A percentile compares a stretch with the other conserved stretches of the same genome.
These are phyloP conservation scores for Colletotrichum sp. DNA, from an alignment of 2,329 filamentous ascomycete genomes.

Conservation along the genomic window DNA sequence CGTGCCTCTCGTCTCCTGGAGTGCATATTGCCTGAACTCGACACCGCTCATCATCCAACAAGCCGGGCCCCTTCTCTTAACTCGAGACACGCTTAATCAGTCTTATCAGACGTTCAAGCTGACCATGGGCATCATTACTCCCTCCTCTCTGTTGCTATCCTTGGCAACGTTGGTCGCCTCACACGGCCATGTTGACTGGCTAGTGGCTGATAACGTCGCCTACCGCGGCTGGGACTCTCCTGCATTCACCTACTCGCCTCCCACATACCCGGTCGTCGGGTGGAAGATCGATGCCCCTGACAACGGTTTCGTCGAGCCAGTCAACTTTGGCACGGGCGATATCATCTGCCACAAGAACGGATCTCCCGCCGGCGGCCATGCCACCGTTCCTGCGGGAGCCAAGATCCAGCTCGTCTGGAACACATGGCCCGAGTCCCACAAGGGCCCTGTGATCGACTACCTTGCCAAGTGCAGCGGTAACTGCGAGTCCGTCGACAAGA, in stretches of 20 bases:
- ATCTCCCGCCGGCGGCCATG: slow-evolving; percentile 41
- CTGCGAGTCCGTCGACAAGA: slow-evolving; percentile 57
- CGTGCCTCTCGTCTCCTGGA: not conserved
- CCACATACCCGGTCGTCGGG: slow-evolving; percentile 29
- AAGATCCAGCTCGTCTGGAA: slow-evolving; percentile 67
- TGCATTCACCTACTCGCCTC: slow-evolving; percentile 29
- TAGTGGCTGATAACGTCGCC: slow-evolving; percentile 31
- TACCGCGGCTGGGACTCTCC: slow-evolving; percentile 49
- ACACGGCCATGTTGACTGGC: slow-evolving; percentile 37
- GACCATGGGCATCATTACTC: slow-evolving; percentile 5
- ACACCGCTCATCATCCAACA: not conserved
- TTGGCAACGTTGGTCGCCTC: slow-evolving; percentile 26
- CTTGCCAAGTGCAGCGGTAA: slow-evolving; percentile 59
- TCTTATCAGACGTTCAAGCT: not conserved
- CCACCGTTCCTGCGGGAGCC: slow-evolving; percentile 60
- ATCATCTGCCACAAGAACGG: slow-evolving; percentile 51
- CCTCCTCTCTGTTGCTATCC: slow-evolving; percentile 22
- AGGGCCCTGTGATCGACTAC: slow-evolving; percentile 67
- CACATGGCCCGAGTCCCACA: slow-evolving; percentile 68
- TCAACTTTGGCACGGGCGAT: slow-evolving; percentile 39
- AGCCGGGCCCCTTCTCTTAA: not conserved
- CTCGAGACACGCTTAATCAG: not conserved
- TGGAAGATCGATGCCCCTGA: slow-evolving; percentile 40
- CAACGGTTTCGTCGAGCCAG: slow-evolving; percentile 52
- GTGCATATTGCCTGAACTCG: slow-evolving; percentile 14